Conservation (phyloP, 139 green algal species). For the Chlorella sp. region DNA sequence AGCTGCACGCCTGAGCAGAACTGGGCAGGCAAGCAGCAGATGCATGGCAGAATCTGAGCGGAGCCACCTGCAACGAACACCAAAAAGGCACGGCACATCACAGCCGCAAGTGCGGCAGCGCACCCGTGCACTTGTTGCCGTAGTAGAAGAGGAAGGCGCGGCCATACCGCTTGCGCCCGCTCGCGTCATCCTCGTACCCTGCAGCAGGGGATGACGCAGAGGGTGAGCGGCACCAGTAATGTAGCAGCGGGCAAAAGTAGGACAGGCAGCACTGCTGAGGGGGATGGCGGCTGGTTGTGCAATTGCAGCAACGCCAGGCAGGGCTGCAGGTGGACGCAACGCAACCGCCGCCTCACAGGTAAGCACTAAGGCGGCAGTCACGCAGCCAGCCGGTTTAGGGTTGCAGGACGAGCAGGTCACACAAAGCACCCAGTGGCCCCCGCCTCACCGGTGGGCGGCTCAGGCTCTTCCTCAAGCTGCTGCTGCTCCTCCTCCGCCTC, state of each 20-base stretch:
- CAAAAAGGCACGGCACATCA: neutral
- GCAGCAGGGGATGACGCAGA: no score
- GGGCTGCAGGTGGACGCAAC: no score
- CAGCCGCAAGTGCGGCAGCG: neutral
- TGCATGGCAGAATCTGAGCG: neutral
- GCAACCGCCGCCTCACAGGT: no score
- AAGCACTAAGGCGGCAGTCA: no score
- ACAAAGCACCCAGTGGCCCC: neutral
- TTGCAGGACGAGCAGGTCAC: no score
- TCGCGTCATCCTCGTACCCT: slow-evolving; percentile 14
- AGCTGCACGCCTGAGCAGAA: no score
- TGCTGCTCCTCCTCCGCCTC: slow-evolving; percentile 16
- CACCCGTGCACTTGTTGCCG: slow-evolving; percentile 25
- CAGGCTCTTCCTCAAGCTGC: slow-evolving; percentile 23
- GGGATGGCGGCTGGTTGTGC: neutral
- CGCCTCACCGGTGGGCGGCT: slow-evolving; percentile 22
- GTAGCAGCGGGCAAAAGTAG: neutral
- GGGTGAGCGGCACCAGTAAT: neutral
- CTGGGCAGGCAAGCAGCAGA: neutral
- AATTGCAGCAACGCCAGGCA: no score
- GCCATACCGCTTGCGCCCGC: slow-evolving; percentile 37
- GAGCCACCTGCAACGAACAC: neutral
- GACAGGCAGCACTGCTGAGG: neutral
- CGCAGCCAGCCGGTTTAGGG: no score
- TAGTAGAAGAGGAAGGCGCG: slow-evolving; percentile 33